Base-by-base conservation (phyloP, 257 asterid species). In the Buddleja alternifolia region DNA sequence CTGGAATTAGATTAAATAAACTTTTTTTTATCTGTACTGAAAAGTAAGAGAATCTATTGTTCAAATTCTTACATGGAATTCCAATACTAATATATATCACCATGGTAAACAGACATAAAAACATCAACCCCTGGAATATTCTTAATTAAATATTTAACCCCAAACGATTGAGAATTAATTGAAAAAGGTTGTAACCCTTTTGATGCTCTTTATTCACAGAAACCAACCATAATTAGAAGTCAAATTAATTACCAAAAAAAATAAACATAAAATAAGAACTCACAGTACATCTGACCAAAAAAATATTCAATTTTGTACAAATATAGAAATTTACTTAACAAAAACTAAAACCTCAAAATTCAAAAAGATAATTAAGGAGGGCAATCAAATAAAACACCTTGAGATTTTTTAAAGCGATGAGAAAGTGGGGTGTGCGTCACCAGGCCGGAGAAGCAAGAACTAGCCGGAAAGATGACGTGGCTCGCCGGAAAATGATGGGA, bases 11-110 rank as follows among this genome's bases (percentile, higher is more conserved):
- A 69, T 19, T 74, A 69, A 60, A 73, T 40, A 68, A 72, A 76
- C 72, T 39, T 67, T 39, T 67, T 66, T 56, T 71, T 34, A 80
- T 63, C 74, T 8, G 52, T 56, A 17, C 60, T 65, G 65, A 66
- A 81, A 78, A 57, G 80, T 62, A 70, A n/a, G 80, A 58, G 60
- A 83, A 77, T 77, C 78, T 71, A n/a, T n/a, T n/a, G n/a, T n/a
- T 70, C 60, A 77, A 64, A 82, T 40, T 80, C 87, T 67, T 76
- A 79, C 80, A 67, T 66, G 85, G 82, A 83, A 60, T 82, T 69
- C 88, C 87, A 82, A 69, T 60, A 65, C 59, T 14, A 69, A 62
- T 72, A 67, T 42, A 32, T 44, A 63, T 50, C 50, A 58, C 71
- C 73, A 29, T 53, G 44, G 66, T 48, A 42, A 69, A 54, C 16